phyloP scores from a whole-genome alignment of 371 early-diverging fungal species.

The Mucor saturninus region DNA sequence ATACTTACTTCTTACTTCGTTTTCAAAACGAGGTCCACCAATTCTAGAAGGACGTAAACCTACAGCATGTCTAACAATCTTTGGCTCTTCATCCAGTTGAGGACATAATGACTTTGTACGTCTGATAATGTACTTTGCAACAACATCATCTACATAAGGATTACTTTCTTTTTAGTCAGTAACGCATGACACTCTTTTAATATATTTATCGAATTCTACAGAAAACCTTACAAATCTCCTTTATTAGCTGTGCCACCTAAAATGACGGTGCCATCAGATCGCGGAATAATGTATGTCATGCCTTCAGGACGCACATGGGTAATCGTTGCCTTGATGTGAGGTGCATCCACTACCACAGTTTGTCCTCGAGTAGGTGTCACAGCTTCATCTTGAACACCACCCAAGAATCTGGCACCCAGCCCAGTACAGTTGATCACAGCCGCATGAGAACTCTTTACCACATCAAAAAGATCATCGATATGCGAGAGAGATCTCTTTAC shows the following conservation, averaged over 20 bases:
- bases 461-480: slow-evolving; percentile 51
- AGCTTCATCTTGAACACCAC: slow-evolving; percentile 69
- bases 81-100: slow-evolving; percentile 38
- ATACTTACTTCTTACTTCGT: slow-evolving; percentile 56
- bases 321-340: slow-evolving; percentile 61
- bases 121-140: slow-evolving; percentile 23
- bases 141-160: slow-evolving; percentile 31
- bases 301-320: slow-evolving; percentile 42
- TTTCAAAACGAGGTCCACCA: slow-evolving; percentile 74
- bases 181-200: too few species aligned
- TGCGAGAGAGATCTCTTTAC: slow-evolving; percentile 46
- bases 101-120: slow-evolving; percentile 32
- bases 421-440: slow-evolving; percentile 83
- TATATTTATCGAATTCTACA: background rate
- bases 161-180: slow-evolving; percentile 19
- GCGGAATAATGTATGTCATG: slow-evolving; percentile 79
- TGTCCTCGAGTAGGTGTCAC: slow-evolving; percentile 80
- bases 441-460: slow-evolving; percentile 28
- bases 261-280: slow-evolving; percentile 76
- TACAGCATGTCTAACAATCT: slow-evolving; percentile 66
- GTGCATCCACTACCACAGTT: slow-evolving; percentile 65
- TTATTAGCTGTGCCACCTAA: slow-evolving; percentile 78
- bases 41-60: slow-evolving; percentile 74
- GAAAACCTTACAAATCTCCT: slow-evolving; percentile 58
- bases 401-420: slow-evolving; percentile 62